Evolutionary conservation across 768 basidiomycete genomes (phyloP), one percentile per base, ranked within the genome.

Genomic region (Russula sp.): DNA sequence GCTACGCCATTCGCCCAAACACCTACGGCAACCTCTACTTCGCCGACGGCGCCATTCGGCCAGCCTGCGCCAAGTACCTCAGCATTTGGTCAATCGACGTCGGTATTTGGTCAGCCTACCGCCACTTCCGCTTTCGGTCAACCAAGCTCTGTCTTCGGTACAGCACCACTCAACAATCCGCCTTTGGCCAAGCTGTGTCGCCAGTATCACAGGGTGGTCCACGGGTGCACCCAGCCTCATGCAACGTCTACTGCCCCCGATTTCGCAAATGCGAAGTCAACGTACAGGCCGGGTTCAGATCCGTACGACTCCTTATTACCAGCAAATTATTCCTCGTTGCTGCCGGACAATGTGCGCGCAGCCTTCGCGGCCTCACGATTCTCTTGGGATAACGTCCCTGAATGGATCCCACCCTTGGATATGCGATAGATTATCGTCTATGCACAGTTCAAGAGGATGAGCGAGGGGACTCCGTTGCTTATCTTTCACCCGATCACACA

Each of bases 361-460:
- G 85, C 85, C 32, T 90, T 89, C 64, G 71, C 76, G 62, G 75
- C 46, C 73, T 75, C 57, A 81, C 73, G 72, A 88, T 90, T 71
- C 80, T 82, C 70, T 84, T 82, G 78, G 83, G 85, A 73, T 54
- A 81, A 80, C 63, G 78, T 90, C 52, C 88, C 88, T 1, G 87
- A 88, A 56, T 89, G 84, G 84, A 76, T 85, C 61, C 89, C 88
- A 40, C 89, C 87, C 6, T 57, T 81, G 46, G 82, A 83, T 67
- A 73, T 84, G 63, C 76, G 85, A 62, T 85, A 64, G 77, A 75
- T 49, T 13, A 46, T 38, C 36, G 20, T 22, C n/a, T 51, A 18
- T 13, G 36, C 38, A 30, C 18, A 8, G 6, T 38, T 22, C 46
- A n/a, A n/a, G 22, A 30, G 32, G 9, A 44, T 42, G 10, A 22